These are phyloP conservation scores for Elsinoe perseae DNA, from an alignment of 2,329 filamentous ascomycete species.

Conservation along the genomic window DNA sequence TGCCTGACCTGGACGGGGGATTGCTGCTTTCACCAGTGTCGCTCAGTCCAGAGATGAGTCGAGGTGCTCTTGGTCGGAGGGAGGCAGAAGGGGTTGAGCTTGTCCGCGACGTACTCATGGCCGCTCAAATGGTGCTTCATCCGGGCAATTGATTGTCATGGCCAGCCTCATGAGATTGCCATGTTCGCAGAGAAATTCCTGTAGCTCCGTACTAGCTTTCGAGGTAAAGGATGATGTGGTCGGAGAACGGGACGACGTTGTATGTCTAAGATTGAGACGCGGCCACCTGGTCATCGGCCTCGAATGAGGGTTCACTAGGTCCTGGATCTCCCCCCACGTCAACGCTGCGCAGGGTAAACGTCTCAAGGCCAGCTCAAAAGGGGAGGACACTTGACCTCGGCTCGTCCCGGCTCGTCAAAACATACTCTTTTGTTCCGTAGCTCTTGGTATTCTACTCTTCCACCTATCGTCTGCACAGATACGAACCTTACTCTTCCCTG, in stretches of 20 bases:
- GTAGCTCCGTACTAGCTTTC: not conserved
- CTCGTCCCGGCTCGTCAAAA: not conserved
- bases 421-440: no score
- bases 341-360: not conserved
- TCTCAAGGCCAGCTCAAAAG: not conserved
- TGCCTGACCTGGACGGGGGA: conserved; percentile 29
- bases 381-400: not conserved
- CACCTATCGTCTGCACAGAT: not conserved
- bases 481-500: not conserved
- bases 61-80: conserved; percentile 39
- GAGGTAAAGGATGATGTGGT: not conserved
- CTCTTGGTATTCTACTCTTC: not conserved
- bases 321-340: not conserved
- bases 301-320: not conserved
- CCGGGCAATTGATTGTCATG: conserved; percentile 11
- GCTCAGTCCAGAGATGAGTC: conserved; percentile 42
- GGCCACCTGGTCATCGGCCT: conserved; percentile 5
- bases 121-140: conserved; percentile 11
- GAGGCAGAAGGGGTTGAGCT: conserved; percentile 34
- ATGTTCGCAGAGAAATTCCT: not conserved
- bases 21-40: conserved; percentile 35
- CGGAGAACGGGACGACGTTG: not conserved
- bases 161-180: not conserved
- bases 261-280: not conserved
- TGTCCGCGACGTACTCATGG: conserved; percentile 30